Evolutionary conservation across 1,284 basidiomycete genomes (phyloP).

Genomic region (Anthracocystis panici-leucophaei): DNA sequence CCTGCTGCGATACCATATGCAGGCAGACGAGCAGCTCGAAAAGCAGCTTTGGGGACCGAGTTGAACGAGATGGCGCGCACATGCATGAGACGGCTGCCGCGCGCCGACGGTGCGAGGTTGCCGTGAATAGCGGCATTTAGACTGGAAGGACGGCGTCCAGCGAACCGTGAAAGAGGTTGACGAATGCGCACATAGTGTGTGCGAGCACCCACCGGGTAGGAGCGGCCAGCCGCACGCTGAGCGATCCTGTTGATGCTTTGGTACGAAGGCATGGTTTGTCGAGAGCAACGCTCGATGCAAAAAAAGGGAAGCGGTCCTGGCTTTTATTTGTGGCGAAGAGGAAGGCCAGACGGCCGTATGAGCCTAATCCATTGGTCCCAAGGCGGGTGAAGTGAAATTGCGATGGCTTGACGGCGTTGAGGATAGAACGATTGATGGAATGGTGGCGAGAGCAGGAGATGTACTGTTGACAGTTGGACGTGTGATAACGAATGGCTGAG

Average conservation of each 20-base stretch:
- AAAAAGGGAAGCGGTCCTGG: neutral
- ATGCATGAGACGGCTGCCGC: conserved; percentile 56
- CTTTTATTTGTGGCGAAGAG: neutral
- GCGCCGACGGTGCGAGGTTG: conserved; percentile 22
- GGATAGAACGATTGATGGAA: neutral
- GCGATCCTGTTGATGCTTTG: conserved; percentile 19
- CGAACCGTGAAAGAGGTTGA: conserved; percentile 24
- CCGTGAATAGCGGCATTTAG: conserved; percentile 8
- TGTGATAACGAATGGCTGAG: conserved; percentile 5
- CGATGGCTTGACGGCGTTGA: neutral
- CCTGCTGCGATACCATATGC: conserved; percentile 61
- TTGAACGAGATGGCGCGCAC: conserved; percentile 66
- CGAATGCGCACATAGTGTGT: conserved; percentile 5
- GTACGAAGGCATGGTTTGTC: conserved; percentile 25
- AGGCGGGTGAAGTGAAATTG: neutral
- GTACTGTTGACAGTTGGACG: neutral
- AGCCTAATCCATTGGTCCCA: conserved; percentile 10
- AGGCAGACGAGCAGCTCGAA: conserved; percentile 60
- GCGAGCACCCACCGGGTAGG: neutral
- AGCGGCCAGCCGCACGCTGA: conserved; percentile 14
- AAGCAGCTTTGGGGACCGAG: conserved; percentile 60
- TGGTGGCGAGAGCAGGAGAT: conserved; percentile 5
- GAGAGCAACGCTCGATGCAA: neutral
- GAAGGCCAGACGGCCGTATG: conserved; percentile 16
- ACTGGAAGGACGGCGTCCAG: conserved; percentile 25